Percentiles rank a stretch among this genome's conserved stretches.
Evolutionary conservation across 1,139 yeast genomes (phyloP).

Genomic region (Hyphopichia khmerensis): DNA sequence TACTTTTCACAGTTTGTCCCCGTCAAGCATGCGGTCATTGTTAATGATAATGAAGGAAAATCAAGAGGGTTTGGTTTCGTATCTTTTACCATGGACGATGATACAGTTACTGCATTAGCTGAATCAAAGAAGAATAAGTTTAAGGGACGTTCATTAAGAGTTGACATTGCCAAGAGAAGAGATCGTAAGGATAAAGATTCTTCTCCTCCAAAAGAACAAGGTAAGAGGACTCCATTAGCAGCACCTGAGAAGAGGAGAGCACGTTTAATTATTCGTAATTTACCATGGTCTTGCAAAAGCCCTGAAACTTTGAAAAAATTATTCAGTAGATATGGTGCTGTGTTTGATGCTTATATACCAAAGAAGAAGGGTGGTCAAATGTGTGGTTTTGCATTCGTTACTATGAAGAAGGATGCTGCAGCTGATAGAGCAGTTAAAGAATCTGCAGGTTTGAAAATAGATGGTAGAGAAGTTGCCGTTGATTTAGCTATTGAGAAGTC

Average conservation of each 20-base stretch:
- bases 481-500: conserved; percentile 90
- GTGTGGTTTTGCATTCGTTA: conserved; percentile 94
- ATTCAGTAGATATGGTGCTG: conserved; percentile 81
- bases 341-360: conserved; percentile 87
- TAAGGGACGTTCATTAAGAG: conserved; percentile 63
- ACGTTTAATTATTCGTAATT: conserved; percentile 80
- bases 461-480: conserved; percentile 90
- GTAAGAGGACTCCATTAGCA: conserved; percentile 4
- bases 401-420: conserved; percentile 76
- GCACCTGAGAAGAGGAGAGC: conserved; percentile 67
- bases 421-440: conserved; percentile 84
- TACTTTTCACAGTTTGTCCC: conserved; percentile 92
- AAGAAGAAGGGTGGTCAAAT: conserved; percentile 83
- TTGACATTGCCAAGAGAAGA: conserved; percentile 91
- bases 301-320: conserved; percentile 67
- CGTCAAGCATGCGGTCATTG: conserved; percentile 92
- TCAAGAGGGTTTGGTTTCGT: conserved; percentile 97
- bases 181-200: conserved; percentile 54
- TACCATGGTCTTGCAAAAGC: conserved; percentile 94
- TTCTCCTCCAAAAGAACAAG: conserved; percentile 17
- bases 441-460: conserved; percentile 71
- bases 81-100: conserved; percentile 82
- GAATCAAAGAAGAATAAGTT: conserved; percentile 68
- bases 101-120: conserved; percentile 72
- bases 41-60: conserved; percentile 68